Percentiles rank a stretch among this genome's conserved stretches.
Conservation (phyloP, 176 grass and related monocot species). For the Luzula sylvatica region DNA sequence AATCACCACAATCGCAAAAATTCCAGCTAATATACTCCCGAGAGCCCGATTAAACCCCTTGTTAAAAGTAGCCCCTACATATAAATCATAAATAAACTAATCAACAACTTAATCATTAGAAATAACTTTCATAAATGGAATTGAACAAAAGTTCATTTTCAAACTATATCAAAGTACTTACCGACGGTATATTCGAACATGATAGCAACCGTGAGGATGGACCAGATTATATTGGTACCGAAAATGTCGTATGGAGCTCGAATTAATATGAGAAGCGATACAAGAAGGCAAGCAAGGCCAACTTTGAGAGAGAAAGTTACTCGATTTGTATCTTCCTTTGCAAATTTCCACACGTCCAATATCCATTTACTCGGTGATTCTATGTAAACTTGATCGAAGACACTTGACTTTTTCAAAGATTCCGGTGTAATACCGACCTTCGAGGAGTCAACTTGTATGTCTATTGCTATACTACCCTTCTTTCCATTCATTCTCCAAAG, state of each 20-base stretch:
- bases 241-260: slow-evolving; percentile 57
- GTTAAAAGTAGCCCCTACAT: slow-evolving; percentile 69
- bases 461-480: slow-evolving; percentile 58
- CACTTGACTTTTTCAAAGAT: slow-evolving; percentile 24
- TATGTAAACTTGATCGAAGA: slow-evolving; percentile 3
- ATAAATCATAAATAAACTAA: neutral
- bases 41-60: slow-evolving; percentile 67
- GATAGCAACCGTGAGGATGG: slow-evolving; percentile 76
- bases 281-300: slow-evolving; percentile 69
- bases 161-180: slow-evolving; percentile 31
- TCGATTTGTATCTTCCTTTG: slow-evolving; percentile 49
- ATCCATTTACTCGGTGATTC: slow-evolving; percentile 47
- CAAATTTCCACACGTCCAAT: slow-evolving; percentile 52
- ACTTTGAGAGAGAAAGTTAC: slow-evolving; percentile 72
- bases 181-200: slow-evolving; percentile 96
- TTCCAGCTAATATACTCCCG: slow-evolving; percentile 67
- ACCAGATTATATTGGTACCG: slow-evolving; percentile 68
- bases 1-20: slow-evolving; percentile 66
- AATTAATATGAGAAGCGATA: slow-evolving; percentile 70
- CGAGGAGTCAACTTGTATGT: slow-evolving; percentile 27
- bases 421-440: slow-evolving; percentile 18
- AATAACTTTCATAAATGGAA: neutral
- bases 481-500: slow-evolving; percentile 69
- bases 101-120: neutral
- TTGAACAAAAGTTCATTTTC: too few species aligned